Percentiles rank a stretch among this genome's conserved stretches.
These are phyloP conservation scores for Pugionium dolabratum DNA, from an alignment of 345 rosid genomes.

Conservation along the genomic window DNA sequence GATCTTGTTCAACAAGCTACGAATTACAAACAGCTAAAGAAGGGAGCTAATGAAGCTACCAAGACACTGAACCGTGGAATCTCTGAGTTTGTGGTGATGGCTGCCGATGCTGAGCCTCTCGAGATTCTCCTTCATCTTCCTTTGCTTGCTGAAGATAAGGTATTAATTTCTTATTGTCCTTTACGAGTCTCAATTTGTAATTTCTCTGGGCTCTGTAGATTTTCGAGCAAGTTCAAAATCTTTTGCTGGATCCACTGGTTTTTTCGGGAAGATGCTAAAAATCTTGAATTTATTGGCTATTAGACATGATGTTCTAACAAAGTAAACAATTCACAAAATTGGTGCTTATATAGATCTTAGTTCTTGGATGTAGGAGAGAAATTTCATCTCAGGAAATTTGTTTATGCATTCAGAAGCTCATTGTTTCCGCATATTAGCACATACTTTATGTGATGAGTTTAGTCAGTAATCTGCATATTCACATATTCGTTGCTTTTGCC, in stretches of 20 bases:
- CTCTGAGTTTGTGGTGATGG: constrained; percentile 84
- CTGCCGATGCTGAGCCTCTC: constrained; percentile 75
- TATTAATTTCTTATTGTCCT: neutral
- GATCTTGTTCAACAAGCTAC: constrained; percentile 96
- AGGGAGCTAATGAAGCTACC: constrained; percentile 94
- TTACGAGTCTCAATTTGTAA: neutral
- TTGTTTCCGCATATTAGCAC: neutral
- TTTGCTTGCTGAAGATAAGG: constrained; percentile 87
- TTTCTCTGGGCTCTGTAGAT: neutral
- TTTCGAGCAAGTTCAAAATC: neutral
- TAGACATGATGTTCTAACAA: neutral
- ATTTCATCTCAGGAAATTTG: neutral
- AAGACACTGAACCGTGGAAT: constrained; percentile 94
- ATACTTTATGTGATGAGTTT: neutral
- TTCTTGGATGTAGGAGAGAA: neutral
- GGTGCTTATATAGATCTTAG: neutral
- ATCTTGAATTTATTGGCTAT: neutral
- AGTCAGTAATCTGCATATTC: no score
- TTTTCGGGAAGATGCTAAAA: neutral
- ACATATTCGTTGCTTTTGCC: neutral
- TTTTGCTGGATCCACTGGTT: neutral
- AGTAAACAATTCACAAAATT: neutral
- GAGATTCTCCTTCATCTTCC: constrained; percentile 83
- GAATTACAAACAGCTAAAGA: constrained; percentile 93
- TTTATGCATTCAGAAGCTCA: neutral